phyloP scores from a whole-genome alignment of 176 grass and related monocot species.

The Eragrostis nindensis region DNA sequence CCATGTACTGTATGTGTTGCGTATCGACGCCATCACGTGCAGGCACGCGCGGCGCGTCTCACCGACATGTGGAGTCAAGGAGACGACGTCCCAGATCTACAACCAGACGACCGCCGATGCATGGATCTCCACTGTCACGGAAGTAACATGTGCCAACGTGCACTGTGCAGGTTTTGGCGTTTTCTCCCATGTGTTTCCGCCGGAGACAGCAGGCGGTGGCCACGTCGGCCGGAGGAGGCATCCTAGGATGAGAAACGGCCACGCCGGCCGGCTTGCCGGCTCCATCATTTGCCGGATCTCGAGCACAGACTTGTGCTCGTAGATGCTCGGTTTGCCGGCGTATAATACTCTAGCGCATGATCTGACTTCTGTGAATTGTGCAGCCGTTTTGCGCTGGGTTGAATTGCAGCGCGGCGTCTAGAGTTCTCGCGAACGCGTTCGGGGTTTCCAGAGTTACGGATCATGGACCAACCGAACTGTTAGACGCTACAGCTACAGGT shows the following conservation, averaged over 20 bases:
- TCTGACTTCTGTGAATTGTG: too few relatives aligned
- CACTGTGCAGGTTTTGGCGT: slow-evolving; percentile 3
- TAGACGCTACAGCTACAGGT: too few relatives aligned
- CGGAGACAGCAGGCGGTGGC: not conserved
- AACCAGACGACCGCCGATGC: not conserved
- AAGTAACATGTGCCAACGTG: not conserved
- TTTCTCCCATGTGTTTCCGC: not conserved
- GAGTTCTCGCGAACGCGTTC: too few relatives aligned
- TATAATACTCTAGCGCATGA: too few relatives aligned
- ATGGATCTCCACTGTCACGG: not conserved
- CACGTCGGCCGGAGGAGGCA: slow-evolving; percentile 16
- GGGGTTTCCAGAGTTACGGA: too few relatives aligned
- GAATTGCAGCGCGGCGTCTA: too few relatives aligned
- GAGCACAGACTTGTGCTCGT: too few relatives aligned
- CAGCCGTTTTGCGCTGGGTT: too few relatives aligned
- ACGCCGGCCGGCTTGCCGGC: not conserved
- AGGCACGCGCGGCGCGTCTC: not conserved
- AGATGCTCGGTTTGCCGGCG: too few relatives aligned
- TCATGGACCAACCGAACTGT: too few relatives aligned
- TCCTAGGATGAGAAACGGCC: slow-evolving; percentile 10
- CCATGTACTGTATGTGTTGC: too few relatives aligned
- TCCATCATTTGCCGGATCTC: slow-evolving; percentile 2
- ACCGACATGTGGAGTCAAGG: slow-evolving; percentile 1
- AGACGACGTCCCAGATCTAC: not conserved
- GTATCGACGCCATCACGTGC: slow-evolving; percentile 23